phyloP scores from a whole-genome alignment of 2,329 filamentous ascomycete genomes.

The Sarocladium strictum region DNA sequence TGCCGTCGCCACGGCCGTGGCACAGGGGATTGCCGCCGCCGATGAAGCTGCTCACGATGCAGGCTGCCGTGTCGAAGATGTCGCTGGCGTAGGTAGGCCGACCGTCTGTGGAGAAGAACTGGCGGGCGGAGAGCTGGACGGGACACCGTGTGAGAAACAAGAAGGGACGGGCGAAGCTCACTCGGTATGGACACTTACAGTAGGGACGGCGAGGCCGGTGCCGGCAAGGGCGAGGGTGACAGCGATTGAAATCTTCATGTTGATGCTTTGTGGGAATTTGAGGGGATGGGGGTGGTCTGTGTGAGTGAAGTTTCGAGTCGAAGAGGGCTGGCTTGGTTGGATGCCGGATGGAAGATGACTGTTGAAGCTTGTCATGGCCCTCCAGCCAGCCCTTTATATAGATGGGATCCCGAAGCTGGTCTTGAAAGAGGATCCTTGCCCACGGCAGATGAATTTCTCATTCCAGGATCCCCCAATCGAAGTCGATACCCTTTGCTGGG shows the following conservation, averaged over 20 bases:
- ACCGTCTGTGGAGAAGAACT: conserved; percentile 1
- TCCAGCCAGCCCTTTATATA: not conserved
- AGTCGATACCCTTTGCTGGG: not conserved
- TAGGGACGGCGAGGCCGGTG: not conserved
- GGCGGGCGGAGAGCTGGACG: not conserved
- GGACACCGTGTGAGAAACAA: too few species aligned
- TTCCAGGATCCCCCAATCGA: not conserved
- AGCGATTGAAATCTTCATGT: not conserved
- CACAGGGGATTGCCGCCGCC: conserved; percentile 1
- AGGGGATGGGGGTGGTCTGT: not conserved
- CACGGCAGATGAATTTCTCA: too few species aligned
- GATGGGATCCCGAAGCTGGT: too few species aligned
- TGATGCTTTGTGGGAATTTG: not conserved
- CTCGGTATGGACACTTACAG: too few species aligned
- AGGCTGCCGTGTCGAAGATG: conserved; percentile 7
- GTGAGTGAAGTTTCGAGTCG: too few species aligned
- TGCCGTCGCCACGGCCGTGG: not conserved
- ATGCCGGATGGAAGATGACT: not conserved
- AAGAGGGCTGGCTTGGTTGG: not conserved
- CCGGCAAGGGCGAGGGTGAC: conserved; percentile 5
- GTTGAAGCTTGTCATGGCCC: not conserved
- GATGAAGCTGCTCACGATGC: conserved; percentile 8
- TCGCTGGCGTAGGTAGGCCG: not conserved
- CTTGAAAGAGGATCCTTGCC: too few species aligned
- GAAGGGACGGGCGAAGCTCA: too few species aligned